Evolutionary conservation across 441 rosid species (phyloP).

Genomic region (Macaranga tanarius): DNA sequence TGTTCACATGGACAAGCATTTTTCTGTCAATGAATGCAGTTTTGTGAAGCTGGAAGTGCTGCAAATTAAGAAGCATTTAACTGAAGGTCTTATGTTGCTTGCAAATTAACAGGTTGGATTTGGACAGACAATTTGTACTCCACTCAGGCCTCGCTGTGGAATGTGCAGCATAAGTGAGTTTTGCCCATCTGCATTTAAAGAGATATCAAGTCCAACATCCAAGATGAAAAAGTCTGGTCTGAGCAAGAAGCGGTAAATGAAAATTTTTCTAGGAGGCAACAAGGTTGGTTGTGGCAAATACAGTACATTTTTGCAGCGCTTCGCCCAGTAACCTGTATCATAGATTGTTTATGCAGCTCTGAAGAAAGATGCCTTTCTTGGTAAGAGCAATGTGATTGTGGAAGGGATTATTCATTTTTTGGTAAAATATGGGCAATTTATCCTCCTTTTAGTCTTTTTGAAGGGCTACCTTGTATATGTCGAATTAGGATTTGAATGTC

Average conservation of each 20-base stretch:
- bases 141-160: constrained; percentile 74
- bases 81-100: not conserved
- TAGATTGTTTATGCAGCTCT: not conserved
- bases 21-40: not conserved
- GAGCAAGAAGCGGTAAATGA: constrained; percentile 36
- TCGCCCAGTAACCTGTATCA: not conserved
- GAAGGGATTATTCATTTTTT: constrained; percentile 14
- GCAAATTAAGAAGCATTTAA: not conserved
- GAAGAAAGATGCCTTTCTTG: not conserved
- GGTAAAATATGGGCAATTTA: not conserved
- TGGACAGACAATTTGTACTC: constrained; percentile 90
- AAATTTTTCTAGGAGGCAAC: not conserved
- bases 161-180: constrained; percentile 54
- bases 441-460: not conserved
- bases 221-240: constrained; percentile 42
- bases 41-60: not conserved
- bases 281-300: not conserved
- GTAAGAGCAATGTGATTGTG: not conserved
- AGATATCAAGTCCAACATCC: constrained; percentile 49
- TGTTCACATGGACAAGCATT: not conserved
- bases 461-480: not conserved
- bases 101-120: constrained; percentile 70
- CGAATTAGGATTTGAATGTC: not conserved
- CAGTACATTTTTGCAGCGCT: not conserved
- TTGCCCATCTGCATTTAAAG: constrained; percentile 92